Evolutionary conservation across 768 basidiomycete species (phyloP).

Genomic region (Neoboletus subvelutipes): DNA sequence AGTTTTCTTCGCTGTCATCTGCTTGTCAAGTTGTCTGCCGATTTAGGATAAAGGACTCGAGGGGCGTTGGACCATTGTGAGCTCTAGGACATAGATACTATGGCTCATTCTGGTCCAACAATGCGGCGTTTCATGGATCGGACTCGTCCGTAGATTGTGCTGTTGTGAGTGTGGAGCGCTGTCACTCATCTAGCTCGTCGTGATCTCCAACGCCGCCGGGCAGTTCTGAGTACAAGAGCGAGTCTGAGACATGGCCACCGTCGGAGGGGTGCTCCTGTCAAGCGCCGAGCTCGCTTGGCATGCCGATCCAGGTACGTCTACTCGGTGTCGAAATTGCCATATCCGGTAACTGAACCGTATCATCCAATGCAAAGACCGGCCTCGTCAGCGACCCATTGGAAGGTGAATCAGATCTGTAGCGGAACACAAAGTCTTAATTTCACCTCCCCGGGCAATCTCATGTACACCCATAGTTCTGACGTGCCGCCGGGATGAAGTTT

Average conservation of each 20-base stretch:
- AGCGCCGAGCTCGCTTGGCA: background rate
- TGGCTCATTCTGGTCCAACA: constrained; percentile 11
- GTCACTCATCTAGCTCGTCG: background rate
- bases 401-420: background rate
- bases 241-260: constrained; percentile 2
- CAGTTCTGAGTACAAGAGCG: background rate
- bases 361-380: background rate
- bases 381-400: background rate
- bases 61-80: background rate
- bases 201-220: background rate
- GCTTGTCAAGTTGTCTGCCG: too few relatives aligned
- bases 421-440: background rate
- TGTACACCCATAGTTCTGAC: background rate
- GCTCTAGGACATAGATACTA: background rate
- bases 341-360: background rate
- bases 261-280: background rate
- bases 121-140: background rate
- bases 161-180: constrained; percentile 1
- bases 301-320: background rate
- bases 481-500: background rate
- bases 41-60: background rate
- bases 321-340: constrained; percentile 14
- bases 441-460: too few relatives aligned
- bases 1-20: background rate
- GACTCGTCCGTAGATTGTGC: background rate